Percentiles rank a stretch among this genome's conserved stretches.
Conservation (phyloP, 2,329 filamentous ascomycete genomes). For the Dendryphion nanum region DNA sequence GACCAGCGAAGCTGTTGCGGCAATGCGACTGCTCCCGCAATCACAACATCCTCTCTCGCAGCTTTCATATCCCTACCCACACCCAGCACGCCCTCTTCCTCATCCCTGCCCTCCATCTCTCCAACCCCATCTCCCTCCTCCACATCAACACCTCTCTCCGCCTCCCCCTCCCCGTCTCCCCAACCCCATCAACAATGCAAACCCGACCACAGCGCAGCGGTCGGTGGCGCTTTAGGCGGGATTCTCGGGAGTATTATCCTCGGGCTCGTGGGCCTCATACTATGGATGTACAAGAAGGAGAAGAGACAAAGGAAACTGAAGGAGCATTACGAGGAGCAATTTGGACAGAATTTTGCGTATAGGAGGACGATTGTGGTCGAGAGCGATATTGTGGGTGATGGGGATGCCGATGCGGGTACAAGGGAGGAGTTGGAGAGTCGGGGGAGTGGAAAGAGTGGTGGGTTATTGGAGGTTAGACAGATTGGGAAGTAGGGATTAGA, state of each 20-base stretch:
- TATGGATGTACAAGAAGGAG: constrained; percentile 29
- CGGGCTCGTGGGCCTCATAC: constrained; percentile 11
- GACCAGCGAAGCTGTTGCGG: constrained; percentile 30
- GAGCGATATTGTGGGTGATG: too few species aligned
- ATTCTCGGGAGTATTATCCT: constrained; percentile 22
- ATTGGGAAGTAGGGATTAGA: not conserved
- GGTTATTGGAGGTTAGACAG: not conserved
- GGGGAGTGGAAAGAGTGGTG: too few species aligned
- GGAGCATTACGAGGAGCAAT: constrained; percentile 35
- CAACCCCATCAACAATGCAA: not conserved
- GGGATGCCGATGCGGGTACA: too few species aligned
- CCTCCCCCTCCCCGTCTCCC: constrained; percentile 1
- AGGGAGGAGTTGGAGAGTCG: too few species aligned
- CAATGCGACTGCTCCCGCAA: constrained; percentile 20
- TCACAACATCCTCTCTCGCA: constrained; percentile 22
- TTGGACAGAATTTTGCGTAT: constrained; percentile 25
- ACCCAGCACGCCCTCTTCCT: constrained; percentile 1
- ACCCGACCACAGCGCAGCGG: constrained; percentile 16
- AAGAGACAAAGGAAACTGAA: constrained; percentile 30
- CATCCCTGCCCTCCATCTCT: constrained; percentile 3
- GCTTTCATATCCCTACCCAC: constrained; percentile 18
- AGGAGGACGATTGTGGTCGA: constrained; percentile 15
- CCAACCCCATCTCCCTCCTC: constrained; percentile 6
- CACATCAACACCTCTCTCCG: constrained; percentile 7
- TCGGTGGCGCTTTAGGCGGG: constrained; percentile 25